Conservation (phyloP, 2,329 filamentous ascomycete genomes). For the Dendryphion nanum region DNA sequence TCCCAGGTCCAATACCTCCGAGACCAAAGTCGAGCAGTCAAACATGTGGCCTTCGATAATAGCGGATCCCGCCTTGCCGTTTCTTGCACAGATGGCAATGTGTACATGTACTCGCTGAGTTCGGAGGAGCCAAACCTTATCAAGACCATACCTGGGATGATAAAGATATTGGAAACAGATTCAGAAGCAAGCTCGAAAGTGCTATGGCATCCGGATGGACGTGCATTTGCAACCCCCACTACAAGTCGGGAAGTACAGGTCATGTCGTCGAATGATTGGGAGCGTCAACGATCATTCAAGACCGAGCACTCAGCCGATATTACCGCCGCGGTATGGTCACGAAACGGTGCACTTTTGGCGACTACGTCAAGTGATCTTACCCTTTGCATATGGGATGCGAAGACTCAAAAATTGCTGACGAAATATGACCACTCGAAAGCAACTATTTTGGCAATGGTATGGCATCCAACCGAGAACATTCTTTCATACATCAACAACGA, state of each 20-base stretch:
- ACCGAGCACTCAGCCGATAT: slow-evolving; percentile 81
- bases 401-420: slow-evolving; percentile 77
- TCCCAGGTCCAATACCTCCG: slow-evolving; percentile 72
- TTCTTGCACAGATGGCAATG: slow-evolving; percentile 81
- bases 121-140: slow-evolving; percentile 78
- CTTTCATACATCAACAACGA: slow-evolving; percentile 89
- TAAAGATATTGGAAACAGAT: slow-evolving; percentile 74
- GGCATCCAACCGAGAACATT: slow-evolving; percentile 88
- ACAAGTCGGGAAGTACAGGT: slow-evolving; percentile 76
- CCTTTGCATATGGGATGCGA: slow-evolving; percentile 83
- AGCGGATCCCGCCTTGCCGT: slow-evolving; percentile 73
- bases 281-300: slow-evolving; percentile 75
- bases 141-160: slow-evolving; percentile 80
- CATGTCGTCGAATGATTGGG: slow-evolving; percentile 86
- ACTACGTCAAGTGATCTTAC: slow-evolving; percentile 59
- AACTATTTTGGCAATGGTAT: slow-evolving; percentile 81
- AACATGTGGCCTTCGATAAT: slow-evolving; percentile 85
- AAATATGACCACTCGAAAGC: slow-evolving; percentile 68
- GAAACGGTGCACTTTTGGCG: slow-evolving; percentile 85
- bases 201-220: slow-evolving; percentile 91
- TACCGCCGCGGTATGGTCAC: slow-evolving; percentile 87
- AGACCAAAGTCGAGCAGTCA: slow-evolving; percentile 83
- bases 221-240: slow-evolving; percentile 84
- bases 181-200: slow-evolving; percentile 72
- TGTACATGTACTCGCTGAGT: slow-evolving; percentile 86